Evolutionary conservation across 1,284 basidiomycete genomes (phyloP), one percentile per base, ranked within the genome.

Genomic region (Boletus calvinii): DNA sequence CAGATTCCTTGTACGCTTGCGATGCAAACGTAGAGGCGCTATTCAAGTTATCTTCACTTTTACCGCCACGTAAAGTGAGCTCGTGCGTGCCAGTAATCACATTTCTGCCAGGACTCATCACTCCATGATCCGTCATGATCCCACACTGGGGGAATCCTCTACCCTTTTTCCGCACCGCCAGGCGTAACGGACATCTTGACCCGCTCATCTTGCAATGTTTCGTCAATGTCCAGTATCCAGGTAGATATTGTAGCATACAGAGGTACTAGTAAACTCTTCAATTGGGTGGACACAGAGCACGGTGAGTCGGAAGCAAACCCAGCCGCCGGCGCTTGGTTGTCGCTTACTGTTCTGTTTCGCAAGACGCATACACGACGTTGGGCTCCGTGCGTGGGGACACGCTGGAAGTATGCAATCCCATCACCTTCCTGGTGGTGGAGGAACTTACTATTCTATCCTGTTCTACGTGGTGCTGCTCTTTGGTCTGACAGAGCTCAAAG

Each of bases 401-500:
- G 59, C 59, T 9, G 52, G 61, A 11, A 56, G 55, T 38, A 59
- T 61, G 54, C 43, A 48, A 6, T 53, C 62, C 3, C 52, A 48
- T 32, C 39, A 48, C 5, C 57, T 63, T 36, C 54, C 59, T 1
- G 59, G 43, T 34, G 62, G 54, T 8, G 59, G 54, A 5, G 54
- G 48, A 17, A 54, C 57, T 3, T 74, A 72, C 45, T 75, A 73
- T 54, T 49, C 57, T 13, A 54, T 73, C 8, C 13, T 61, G 4
- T 74, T 69, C 50, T 68, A 73, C 15, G 62, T 77, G 10, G 64
- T 77, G 26, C 51, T 77, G 20, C 56, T 74, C 5, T 73, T 77
- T 48, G 75, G 76, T 3, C 53, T 74, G 32, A 75, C 76, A 0
- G 76, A 77, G 48, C 61, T 76, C 38, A 72, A 73, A 56, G 76